These are phyloP conservation scores for Radiomyces spectabilis DNA, from an alignment of 192 early-diverging fungal genomes.

Conservation along the genomic window DNA sequence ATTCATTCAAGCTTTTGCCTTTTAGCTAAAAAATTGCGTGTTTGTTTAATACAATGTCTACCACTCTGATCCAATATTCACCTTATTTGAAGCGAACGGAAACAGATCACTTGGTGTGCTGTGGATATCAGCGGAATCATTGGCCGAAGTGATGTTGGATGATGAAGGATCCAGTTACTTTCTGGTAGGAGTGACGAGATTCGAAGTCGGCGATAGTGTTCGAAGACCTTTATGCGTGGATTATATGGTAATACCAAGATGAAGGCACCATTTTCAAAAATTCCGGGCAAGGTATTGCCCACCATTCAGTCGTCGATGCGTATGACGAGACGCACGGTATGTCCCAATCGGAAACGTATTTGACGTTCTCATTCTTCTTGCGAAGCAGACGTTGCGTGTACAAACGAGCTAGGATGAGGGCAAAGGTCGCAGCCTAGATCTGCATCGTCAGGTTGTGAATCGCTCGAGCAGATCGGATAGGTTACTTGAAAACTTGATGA, in stretches of 20 bases:
- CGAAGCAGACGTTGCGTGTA: slow-evolving; percentile 16
- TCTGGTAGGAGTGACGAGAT: too few relatives aligned
- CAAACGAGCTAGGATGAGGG: slow-evolving; percentile 17
- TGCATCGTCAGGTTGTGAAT: slow-evolving; percentile 13
- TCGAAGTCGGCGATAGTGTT: too few relatives aligned
- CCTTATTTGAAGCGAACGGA: too few relatives aligned
- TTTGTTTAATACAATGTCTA: too few relatives aligned
- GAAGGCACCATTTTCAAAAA: slow-evolving; percentile 5
- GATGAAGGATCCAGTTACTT: too few relatives aligned
- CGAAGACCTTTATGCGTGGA: too few relatives aligned
- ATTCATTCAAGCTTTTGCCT: too few relatives aligned
- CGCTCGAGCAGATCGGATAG: not conserved
- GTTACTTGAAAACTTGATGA: slow-evolving; percentile 9
- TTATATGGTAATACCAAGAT: not conserved
- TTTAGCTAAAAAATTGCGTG: too few relatives aligned
- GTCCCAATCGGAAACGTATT: not conserved
- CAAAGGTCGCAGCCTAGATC: slow-evolving; percentile 21
- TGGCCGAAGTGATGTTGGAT: too few relatives aligned
- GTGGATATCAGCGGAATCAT: too few relatives aligned
- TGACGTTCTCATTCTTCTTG: slow-evolving; percentile 17
- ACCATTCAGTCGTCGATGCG: slow-evolving; percentile 1
- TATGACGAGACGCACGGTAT: not conserved
- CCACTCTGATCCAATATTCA: too few relatives aligned
- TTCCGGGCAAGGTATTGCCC: not conserved
- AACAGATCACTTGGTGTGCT: too few relatives aligned